A percentile compares a stretch with the other conserved stretches of the same genome.
Evolutionary conservation across 1,284 basidiomycete genomes (phyloP).

Genomic region (Cystobasidiaceae sp.): DNA sequence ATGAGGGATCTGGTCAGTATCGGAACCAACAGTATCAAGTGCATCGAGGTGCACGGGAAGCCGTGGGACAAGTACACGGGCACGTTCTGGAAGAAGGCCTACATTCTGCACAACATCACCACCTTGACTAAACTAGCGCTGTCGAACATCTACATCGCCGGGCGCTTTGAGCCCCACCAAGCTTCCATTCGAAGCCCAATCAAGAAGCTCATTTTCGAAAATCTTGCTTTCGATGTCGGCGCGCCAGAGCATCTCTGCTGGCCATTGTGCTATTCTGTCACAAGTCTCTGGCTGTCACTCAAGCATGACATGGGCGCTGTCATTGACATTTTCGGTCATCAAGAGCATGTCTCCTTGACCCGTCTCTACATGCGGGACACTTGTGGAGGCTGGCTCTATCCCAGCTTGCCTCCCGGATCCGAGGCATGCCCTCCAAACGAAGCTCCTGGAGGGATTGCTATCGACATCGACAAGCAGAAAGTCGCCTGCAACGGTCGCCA

Average conservation of each 20-base stretch:
- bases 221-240: background rate
- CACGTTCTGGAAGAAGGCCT: conserved; percentile 1
- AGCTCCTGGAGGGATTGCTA: too few species aligned
- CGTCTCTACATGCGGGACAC: too few species aligned
- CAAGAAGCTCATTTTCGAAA: background rate
- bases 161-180: background rate
- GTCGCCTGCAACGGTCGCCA: too few species aligned
- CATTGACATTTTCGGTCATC: background rate
- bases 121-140: conserved; percentile 2
- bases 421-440: too few species aligned
- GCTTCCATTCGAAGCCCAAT: conserved; percentile 18
- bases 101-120: background rate
- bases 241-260: conserved; percentile 1
- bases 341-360: too few species aligned
- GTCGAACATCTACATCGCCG: background rate
- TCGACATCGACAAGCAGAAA: too few species aligned
- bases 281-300: background rate
- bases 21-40: background rate
- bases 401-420: too few species aligned
- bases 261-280: background rate
- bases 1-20: background rate
- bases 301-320: background rate
- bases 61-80: background rate
- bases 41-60: background rate
- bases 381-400: too few species aligned